phyloP scores from a whole-genome alignment of 495 filamentous ascomycete genomes.

The Xylaria sp. region DNA sequence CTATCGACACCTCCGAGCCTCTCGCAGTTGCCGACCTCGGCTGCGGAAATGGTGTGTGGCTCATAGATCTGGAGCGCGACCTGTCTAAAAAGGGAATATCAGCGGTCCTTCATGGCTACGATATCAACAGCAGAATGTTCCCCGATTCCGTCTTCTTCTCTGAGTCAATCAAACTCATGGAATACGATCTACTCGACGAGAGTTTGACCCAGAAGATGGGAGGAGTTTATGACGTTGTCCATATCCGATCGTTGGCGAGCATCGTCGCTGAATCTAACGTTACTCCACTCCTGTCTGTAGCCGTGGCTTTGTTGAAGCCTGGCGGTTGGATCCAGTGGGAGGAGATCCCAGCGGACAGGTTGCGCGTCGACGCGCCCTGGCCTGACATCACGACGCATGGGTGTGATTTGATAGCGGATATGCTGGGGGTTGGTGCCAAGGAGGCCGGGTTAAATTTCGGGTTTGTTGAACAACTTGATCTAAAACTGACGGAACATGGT shows the following conservation, averaged over 20 bases:
- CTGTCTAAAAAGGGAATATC: conserved; percentile 31
- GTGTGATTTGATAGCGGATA: conserved; percentile 27
- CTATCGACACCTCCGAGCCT: no score
- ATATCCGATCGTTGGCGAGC: conserved; percentile 47
- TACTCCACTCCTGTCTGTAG: conserved; percentile 35
- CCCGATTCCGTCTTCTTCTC: conserved; percentile 37
- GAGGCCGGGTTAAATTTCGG: no score
- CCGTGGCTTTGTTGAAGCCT: conserved; percentile 36
- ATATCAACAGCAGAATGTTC: conserved; percentile 45
- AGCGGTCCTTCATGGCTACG: conserved; percentile 47
- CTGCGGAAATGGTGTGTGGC: conserved; percentile 37
- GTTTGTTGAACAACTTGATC: conserved; percentile 8
- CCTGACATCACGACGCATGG: conserved; percentile 25
- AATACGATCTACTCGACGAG: conserved; percentile 46
- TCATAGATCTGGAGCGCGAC: conserved; percentile 26
- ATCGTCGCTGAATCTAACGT: conserved; percentile 41
- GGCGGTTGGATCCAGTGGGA: conserved; percentile 45
- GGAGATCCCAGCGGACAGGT: conserved; percentile 33
- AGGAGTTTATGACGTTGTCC: conserved; percentile 49
- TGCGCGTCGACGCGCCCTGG: conserved; percentile 28
- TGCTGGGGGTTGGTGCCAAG: conserved; percentile 31
- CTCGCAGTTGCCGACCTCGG: conserved; percentile 30
- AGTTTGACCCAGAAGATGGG: conserved; percentile 34
- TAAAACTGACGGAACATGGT: conserved; percentile 12
- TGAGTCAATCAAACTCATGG: conserved; percentile 39